These are phyloP conservation scores for Xylogone sp. DNA, from an alignment of 2,329 filamentous ascomycete genomes.

Conservation along the genomic window DNA sequence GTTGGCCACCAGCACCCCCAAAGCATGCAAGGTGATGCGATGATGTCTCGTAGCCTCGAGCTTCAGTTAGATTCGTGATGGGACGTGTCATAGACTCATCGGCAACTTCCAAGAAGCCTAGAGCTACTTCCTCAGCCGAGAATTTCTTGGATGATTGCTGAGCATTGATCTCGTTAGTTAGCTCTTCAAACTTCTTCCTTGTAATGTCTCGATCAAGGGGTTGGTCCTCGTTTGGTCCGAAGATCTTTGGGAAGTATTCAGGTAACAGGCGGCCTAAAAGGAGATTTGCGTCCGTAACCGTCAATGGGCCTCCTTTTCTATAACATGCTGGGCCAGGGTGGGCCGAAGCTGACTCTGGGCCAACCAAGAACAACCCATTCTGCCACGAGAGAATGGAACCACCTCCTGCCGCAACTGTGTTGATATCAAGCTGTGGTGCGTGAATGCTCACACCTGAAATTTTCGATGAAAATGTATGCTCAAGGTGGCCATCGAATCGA, in stretches of 20 bases:
- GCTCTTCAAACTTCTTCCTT: slow-evolving; percentile 66
- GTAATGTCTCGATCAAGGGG: slow-evolving; percentile 73
- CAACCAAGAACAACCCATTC: slow-evolving; percentile 69
- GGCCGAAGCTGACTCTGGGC: slow-evolving; percentile 61
- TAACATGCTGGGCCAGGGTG: slow-evolving; percentile 90
- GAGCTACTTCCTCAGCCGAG: slow-evolving; percentile 51
- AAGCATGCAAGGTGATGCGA: slow-evolving; percentile 86
- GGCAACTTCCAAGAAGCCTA: slow-evolving; percentile 79
- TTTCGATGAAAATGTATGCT: slow-evolving; percentile 73
- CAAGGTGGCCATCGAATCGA: slow-evolving; percentile 61
- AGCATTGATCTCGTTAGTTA: slow-evolving; percentile 76
- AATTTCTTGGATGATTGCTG: too few species aligned
- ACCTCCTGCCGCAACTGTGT: slow-evolving; percentile 50
- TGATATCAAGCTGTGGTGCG: slow-evolving; percentile 76
- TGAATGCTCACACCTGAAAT: slow-evolving; percentile 77
- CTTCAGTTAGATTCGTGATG: slow-evolving; percentile 84
- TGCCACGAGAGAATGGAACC: slow-evolving; percentile 57
- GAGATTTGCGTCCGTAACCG: slow-evolving; percentile 88
- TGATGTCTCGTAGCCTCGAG: slow-evolving; percentile 84
- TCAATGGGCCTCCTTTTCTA: slow-evolving; percentile 80
- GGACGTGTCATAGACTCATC: slow-evolving; percentile 90
- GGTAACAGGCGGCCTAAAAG: slow-evolving; percentile 79
- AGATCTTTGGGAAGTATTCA: slow-evolving; percentile 91
- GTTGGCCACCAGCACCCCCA: slow-evolving; percentile 86
- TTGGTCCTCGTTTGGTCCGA: slow-evolving; percentile 82